These are phyloP conservation scores for Scutellaria galericulata DNA, from an alignment of 257 asterid species.

Conservation along the genomic window DNA sequence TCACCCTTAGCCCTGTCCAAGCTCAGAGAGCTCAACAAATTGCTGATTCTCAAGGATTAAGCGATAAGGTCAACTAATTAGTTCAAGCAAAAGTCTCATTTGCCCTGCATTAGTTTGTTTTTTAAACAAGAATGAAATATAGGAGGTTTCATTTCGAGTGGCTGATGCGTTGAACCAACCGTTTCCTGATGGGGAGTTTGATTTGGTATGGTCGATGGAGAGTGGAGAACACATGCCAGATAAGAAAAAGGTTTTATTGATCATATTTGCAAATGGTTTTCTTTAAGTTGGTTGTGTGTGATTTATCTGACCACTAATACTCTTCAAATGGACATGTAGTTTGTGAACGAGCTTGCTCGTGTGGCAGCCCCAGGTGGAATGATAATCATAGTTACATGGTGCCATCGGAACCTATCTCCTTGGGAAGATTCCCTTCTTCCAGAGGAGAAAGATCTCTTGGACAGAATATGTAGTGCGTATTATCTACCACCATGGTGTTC, in stretches of 20 bases:
- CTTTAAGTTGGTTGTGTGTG: slow-evolving; percentile 3
- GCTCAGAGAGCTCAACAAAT: slow-evolving; percentile 91
- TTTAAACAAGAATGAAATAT: slow-evolving; percentile 19
- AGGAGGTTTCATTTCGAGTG: slow-evolving; percentile 85
- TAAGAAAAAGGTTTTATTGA: slow-evolving; percentile 68
- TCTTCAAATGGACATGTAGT: slow-evolving; percentile 47
- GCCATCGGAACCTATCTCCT: slow-evolving; percentile 91
- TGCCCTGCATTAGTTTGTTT: background rate
- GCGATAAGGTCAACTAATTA: slow-evolving; percentile 44
- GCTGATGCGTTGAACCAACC: slow-evolving; percentile 98
- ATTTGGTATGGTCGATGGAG: slow-evolving; percentile 99
- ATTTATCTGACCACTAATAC: background rate
- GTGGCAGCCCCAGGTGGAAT: slow-evolving; percentile 96
- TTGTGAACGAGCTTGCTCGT: slow-evolving; percentile 85
- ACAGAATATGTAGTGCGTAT: slow-evolving; percentile 74
- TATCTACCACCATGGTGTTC: slow-evolving; percentile 98
- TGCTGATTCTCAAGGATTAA: slow-evolving; percentile 80
- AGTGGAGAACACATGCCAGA: slow-evolving; percentile 99
- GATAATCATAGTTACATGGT: slow-evolving; percentile 94
- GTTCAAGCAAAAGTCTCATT: background rate
- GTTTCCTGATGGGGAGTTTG: slow-evolving; percentile 79
- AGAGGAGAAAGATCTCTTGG: slow-evolving; percentile 64
- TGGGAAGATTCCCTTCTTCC: slow-evolving; percentile 62
- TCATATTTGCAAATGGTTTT: background rate
- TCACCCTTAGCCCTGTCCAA: slow-evolving; percentile 97